Evolutionary conservation across 2,329 filamentous ascomycete species (phyloP), one percentile per base, ranked within the genome.

Genomic region (Harringtonia lauricola): DNA sequence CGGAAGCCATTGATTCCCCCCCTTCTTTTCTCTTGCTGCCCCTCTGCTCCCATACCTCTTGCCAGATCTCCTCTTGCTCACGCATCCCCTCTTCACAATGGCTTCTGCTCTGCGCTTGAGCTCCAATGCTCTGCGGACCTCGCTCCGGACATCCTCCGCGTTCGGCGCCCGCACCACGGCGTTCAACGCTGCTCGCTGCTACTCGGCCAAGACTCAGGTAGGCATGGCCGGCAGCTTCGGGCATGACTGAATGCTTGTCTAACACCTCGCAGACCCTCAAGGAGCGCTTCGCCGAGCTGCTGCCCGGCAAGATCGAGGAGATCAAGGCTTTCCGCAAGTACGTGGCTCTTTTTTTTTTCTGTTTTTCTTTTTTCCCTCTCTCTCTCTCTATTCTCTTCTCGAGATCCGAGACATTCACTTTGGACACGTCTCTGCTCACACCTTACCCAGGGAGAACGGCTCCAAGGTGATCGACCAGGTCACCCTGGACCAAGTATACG

Each of bases 401-500:
- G 22, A 10, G n/a, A 9, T 30, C n/a, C 6, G 13, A n/a, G 36
- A 36, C 10, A 36, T n/a, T n/a, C n/a, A n/a, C n/a, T n/a, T n/a
- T n/a, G n/a, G n/a, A n/a, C n/a, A n/a, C n/a, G n/a, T n/a, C n/a
- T n/a, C 36, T 45, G 49, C 61, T 60, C 48, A 59, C 54, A 42
- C 4, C 17, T 18, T 14, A 31, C 45, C 48, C 56, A 94, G 88
- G 72, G 90, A 95, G 64, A 80, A 94, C 67, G 92, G 92, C 65
- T 86, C 76, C 76, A 96, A 90, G 74, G 86, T 96, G 60, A 65
- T 98, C 57, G 90, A 92, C 67, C 87, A 96, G 79, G 87, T 98
- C 65, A 98, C 92, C 50, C 86, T 98, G 55, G 92, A 96, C 76
- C 92, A 98, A 74, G 92, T 95, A 64, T 98, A 96, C 67, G 92